Evolutionary conservation across 176 grass and related monocot genomes (phyloP).

Genomic region (Aechmea fasciata): DNA sequence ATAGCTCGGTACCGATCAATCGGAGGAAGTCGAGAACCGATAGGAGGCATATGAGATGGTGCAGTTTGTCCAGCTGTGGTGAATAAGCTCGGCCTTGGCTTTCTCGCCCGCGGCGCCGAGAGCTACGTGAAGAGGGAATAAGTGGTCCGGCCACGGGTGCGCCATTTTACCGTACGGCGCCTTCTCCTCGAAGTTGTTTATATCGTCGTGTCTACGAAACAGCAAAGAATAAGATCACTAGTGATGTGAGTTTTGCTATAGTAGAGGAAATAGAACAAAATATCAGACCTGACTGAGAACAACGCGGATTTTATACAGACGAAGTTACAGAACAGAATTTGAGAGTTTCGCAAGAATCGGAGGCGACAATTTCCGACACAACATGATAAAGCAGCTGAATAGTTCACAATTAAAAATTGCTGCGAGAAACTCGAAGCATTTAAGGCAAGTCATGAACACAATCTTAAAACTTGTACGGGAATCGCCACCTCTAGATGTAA

Average conservation of each 20-base stretch:
- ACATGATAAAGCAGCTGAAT: too few relatives aligned
- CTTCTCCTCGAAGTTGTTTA: slow-evolving; percentile 49
- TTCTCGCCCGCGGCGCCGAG: slow-evolving; percentile 66
- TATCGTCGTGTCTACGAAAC: slow-evolving; percentile 48
- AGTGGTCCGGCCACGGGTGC: slow-evolving; percentile 78
- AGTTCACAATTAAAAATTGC: too few relatives aligned
- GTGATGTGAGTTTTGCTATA: too few relatives aligned
- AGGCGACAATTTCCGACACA: too few relatives aligned
- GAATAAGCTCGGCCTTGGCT: slow-evolving; percentile 55
- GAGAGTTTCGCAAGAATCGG: too few relatives aligned
- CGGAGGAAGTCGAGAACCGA: slow-evolving; percentile 34
- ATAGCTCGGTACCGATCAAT: slow-evolving; percentile 5
- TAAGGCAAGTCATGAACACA: too few relatives aligned
- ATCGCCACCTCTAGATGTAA: too few relatives aligned
- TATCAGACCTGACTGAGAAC: background rate
- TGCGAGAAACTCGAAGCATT: too few relatives aligned
- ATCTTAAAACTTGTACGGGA: too few relatives aligned
- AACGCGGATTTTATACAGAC: background rate
- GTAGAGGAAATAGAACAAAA: background rate
- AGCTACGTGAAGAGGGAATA: slow-evolving; percentile 84
- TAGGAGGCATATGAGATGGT: slow-evolving; percentile 51
- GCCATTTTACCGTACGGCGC: slow-evolving; percentile 51
- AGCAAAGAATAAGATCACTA: background rate
- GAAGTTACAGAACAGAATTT: too few relatives aligned
- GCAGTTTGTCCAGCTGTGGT: slow-evolving; percentile 55